Evolutionary conservation across 2,329 filamentous ascomycete species (phyloP).

Genomic region (Fusarium sp.): DNA sequence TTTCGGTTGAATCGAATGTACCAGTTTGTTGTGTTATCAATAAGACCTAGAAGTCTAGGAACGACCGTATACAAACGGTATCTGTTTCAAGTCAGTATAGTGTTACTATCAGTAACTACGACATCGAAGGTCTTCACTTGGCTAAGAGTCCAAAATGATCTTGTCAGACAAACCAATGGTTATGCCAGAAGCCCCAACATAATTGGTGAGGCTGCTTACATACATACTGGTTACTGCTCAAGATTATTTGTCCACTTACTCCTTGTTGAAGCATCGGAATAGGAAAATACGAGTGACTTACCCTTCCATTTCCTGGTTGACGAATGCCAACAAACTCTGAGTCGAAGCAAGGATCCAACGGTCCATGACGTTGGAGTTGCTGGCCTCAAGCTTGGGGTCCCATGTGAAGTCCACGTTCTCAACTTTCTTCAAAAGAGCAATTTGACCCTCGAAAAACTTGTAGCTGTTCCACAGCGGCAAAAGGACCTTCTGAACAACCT

Average conservation of each 20-base stretch:
- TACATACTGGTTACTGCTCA: no score
- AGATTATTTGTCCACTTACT: no score
- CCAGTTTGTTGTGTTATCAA: slow-evolving; percentile 98
- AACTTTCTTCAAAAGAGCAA: slow-evolving; percentile 86
- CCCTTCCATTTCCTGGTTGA: slow-evolving; percentile 90
- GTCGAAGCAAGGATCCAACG: slow-evolving; percentile 94
- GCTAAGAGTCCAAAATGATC: no score
- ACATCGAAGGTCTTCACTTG: no score
- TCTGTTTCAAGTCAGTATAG: not conserved
- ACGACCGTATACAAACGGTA: slow-evolving; percentile 86
- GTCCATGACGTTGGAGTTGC: slow-evolving; percentile 93
- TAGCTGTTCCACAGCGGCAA: slow-evolving; percentile 96
- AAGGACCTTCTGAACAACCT: slow-evolving; percentile 92
- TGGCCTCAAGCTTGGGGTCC: slow-evolving; percentile 79
- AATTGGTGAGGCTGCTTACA: no score
- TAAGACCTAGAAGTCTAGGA: slow-evolving; percentile 82
- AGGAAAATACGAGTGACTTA: slow-evolving; percentile 54
- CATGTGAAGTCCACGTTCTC: slow-evolving; percentile 82
- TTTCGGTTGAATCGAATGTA: slow-evolving; percentile 96
- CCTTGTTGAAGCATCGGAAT: no score
- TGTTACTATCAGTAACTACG: not conserved
- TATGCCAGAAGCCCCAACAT: no score
- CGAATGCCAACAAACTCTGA: slow-evolving; percentile 90
- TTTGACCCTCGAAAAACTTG: slow-evolving; percentile 95
- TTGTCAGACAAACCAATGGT: no score